These are phyloP conservation scores for Prunus kanzakura DNA, from an alignment of 306 rosid genomes.

Conservation along the genomic window DNA sequence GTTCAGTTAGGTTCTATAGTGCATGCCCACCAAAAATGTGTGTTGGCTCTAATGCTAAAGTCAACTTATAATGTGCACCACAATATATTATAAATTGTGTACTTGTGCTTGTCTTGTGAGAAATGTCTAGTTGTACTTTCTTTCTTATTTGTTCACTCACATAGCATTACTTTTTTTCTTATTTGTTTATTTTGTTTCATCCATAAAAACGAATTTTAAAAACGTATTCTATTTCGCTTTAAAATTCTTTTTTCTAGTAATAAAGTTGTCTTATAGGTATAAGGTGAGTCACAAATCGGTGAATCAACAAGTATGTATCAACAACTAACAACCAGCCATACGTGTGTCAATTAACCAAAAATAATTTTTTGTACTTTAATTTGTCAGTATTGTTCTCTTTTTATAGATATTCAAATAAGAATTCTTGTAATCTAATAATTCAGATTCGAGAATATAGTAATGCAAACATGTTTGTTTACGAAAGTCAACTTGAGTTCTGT, in stretches of 20 bases:
- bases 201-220: neutral
- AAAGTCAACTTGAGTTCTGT: neutral
- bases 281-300: no score
- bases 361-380: no score
- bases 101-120: neutral
- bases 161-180: neutral
- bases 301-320: no score
- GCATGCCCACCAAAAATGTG: constrained; percentile 12
- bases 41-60: constrained; percentile 3
- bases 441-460: neutral
- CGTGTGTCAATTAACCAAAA: no score
- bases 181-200: neutral
- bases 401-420: neutral
- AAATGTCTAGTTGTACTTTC: constrained; percentile 5
- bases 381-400: no score
- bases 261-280: no score
- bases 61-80: constrained; percentile 15
- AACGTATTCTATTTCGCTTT: no score
- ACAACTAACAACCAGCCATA: no score
- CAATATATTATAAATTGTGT: neutral
- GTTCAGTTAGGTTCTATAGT: constrained; percentile 2
- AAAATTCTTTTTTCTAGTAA: no score
- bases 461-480: neutral
- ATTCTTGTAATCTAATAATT: neutral
- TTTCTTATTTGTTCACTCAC: neutral